Evolutionary conservation across 139 green algal species (phyloP).

Genomic region (Picochlorum sp.): DNA sequence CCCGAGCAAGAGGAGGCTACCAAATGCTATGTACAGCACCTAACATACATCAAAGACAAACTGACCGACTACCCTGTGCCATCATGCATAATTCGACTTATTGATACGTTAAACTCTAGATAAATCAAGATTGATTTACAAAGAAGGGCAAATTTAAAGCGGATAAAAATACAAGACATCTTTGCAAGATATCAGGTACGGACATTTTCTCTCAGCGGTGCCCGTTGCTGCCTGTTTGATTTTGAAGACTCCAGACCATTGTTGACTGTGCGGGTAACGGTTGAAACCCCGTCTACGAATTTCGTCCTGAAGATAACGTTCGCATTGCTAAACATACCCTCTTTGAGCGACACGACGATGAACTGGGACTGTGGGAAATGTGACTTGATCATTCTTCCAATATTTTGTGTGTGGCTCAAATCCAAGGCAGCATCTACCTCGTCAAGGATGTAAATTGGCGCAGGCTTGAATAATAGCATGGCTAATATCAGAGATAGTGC

Average conservation of each 20-base stretch:
- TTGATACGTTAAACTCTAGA: no score
- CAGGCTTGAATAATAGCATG: conserved; percentile 96
- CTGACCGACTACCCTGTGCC: no score
- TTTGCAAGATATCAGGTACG: background rate
- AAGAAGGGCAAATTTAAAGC: no score
- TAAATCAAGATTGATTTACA: no score
- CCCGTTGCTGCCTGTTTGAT: background rate
- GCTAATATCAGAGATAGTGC: conserved; percentile 94
- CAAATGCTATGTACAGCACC: no score
- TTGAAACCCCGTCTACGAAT: conserved; percentile 94
- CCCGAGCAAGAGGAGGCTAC: no score
- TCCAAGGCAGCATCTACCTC: conserved; percentile 98
- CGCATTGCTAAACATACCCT: conserved; percentile 99
- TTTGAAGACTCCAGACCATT: background rate
- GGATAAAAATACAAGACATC: background rate
- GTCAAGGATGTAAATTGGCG: conserved; percentile 98
- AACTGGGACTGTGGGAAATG: conserved; percentile 94
- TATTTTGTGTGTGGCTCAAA: conserved; percentile 98
- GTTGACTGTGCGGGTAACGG: conserved; percentile 57
- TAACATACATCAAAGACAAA: no score
- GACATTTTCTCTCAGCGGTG: conserved; percentile 18
- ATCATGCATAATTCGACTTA: no score
- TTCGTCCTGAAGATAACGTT: conserved; percentile 98
- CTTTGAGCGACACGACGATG: conserved; percentile 79
- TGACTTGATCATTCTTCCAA: conserved; percentile 93